phyloP scores from a whole-genome alignment of 179 eudicot genomes.

The Pouteria campechiana region DNA sequence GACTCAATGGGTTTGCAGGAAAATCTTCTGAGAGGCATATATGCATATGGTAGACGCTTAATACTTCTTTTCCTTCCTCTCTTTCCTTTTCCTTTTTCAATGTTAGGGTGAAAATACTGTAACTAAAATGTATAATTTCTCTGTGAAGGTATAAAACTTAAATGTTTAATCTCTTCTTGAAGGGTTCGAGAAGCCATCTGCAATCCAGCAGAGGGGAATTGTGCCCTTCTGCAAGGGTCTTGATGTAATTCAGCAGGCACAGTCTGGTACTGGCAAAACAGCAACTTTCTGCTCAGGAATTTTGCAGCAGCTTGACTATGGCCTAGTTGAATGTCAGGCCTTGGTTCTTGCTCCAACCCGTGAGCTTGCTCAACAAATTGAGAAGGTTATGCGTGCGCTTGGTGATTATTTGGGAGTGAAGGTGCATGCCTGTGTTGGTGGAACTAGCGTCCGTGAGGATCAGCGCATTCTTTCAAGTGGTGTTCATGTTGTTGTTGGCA shows the following conservation, averaged over 20 bases:
- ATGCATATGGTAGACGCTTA: conserved; percentile 51
- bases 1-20: conserved; percentile 73
- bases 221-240: conserved; percentile 63
- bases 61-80: neutral
- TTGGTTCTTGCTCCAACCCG: conserved; percentile 71
- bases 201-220: conserved; percentile 66
- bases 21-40: conserved; percentile 76
- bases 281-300: conserved; percentile 66
- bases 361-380: conserved; percentile 72
- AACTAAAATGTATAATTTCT: too few relatives aligned
- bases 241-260: conserved; percentile 72
- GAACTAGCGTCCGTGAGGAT: conserved; percentile 61
- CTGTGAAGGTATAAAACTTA: too few relatives aligned
- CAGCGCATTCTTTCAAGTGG: conserved; percentile 49
- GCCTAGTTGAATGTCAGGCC: conserved; percentile 50
- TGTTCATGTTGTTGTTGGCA: conserved; percentile 68
- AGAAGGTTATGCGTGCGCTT: conserved; percentile 67
- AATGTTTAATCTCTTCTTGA: conserved; percentile 1
- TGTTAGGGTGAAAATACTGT: too few relatives aligned
- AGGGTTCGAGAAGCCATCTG: conserved; percentile 76
- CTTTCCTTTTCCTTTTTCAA: too few relatives aligned
- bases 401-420: conserved; percentile 69
- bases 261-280: conserved; percentile 61
- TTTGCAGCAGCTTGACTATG: conserved; percentile 50
- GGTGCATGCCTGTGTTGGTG: conserved; percentile 78